A percentile compares a stretch with the other conserved stretches of the same genome.
These are phyloP conservation scores for Neoboletus magnificus DNA, from an alignment of 768 basidiomycete species.

Conservation along the genomic window DNA sequence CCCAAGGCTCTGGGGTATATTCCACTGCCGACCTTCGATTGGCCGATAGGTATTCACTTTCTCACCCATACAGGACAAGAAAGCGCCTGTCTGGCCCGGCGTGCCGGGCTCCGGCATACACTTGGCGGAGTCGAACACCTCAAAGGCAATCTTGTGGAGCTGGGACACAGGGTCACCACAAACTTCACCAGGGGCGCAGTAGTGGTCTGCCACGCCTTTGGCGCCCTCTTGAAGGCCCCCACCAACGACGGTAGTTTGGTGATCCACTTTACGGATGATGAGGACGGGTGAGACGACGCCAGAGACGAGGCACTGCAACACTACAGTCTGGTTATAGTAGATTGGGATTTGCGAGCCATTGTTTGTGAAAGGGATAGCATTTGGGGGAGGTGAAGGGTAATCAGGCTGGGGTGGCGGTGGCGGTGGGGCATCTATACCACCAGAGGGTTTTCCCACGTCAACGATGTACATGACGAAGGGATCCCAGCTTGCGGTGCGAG, in stretches of 20 bases:
- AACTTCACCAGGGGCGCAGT: conserved; percentile 79
- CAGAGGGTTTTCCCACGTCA: conserved; percentile 81
- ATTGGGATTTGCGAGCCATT: conserved; percentile 85
- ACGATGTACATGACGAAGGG: conserved; percentile 98
- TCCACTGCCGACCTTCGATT: conserved; percentile 81
- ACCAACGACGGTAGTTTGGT: conserved; percentile 85
- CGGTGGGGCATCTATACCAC: conserved; percentile 71
- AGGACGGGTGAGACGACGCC: conserved; percentile 92
- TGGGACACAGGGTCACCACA: conserved; percentile 95
- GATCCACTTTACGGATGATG: conserved; percentile 92
- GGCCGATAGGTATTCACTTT: conserved; percentile 90
- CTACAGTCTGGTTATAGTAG: conserved; percentile 96
- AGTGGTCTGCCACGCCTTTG: conserved; percentile 80
- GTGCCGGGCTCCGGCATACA: conserved; percentile 72
- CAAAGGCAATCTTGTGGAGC: conserved; percentile 92
- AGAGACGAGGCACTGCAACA: conserved; percentile 90
- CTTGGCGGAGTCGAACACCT: conserved; percentile 75
- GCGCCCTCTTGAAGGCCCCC: conserved; percentile 87
- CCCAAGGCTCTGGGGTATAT: conserved; percentile 40
- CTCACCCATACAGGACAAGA: conserved; percentile 89
- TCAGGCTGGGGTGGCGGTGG: conserved; percentile 83
- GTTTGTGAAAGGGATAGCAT: conserved; percentile 81
- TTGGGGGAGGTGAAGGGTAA: conserved; percentile 89
- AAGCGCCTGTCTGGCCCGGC: conserved; percentile 75
- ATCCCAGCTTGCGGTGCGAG: conserved; percentile 89